These are phyloP conservation scores for Pichia exigua DNA, from an alignment of 805 yeast species.

Conservation along the genomic window DNA sequence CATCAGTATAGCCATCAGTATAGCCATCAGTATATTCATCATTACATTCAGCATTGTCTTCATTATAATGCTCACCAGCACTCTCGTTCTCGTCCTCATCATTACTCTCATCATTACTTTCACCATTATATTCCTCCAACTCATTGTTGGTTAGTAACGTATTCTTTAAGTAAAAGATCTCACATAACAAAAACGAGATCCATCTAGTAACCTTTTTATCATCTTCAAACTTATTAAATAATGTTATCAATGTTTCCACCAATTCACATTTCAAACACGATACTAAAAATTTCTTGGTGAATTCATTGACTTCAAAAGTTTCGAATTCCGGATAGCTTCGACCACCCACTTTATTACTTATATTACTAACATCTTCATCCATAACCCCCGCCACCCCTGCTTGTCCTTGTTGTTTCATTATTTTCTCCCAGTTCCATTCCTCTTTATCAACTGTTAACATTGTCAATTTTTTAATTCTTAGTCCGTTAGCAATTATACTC, in stretches of 20 bases:
- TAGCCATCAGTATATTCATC: no score
- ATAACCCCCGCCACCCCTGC: no score
- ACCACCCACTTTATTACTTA: slow-evolving; percentile 9
- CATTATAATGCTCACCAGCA: no score
- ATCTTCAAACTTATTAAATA: slow-evolving; percentile 23
- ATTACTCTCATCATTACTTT: no score
- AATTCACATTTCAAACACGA: slow-evolving; percentile 52
- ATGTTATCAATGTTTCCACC: slow-evolving; percentile 35
- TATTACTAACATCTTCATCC: slow-evolving; percentile 18
- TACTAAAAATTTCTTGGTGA: slow-evolving; percentile 51
- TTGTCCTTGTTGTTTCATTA: not conserved
- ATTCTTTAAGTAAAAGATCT: slow-evolving; percentile 47
- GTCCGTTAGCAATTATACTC: slow-evolving; percentile 13
- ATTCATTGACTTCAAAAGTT: slow-evolving; percentile 47
- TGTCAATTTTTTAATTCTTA: slow-evolving; percentile 52
- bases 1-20: no score
- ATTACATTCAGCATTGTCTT: no score
- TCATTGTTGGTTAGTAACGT: slow-evolving; percentile 43
- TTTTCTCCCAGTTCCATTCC: slow-evolving; percentile 7
- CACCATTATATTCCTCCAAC: not conserved
- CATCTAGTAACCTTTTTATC: slow-evolving; percentile 45
- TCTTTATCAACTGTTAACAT: slow-evolving; percentile 31
- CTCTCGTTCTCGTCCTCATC: no score
- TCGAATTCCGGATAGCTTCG: slow-evolving; percentile 33
- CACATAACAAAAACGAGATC: slow-evolving; percentile 58